Evolutionary conservation across 805 yeast species (phyloP), one percentile per base, ranked within the genome.

Genomic region (Myxozyma geophila): DNA sequence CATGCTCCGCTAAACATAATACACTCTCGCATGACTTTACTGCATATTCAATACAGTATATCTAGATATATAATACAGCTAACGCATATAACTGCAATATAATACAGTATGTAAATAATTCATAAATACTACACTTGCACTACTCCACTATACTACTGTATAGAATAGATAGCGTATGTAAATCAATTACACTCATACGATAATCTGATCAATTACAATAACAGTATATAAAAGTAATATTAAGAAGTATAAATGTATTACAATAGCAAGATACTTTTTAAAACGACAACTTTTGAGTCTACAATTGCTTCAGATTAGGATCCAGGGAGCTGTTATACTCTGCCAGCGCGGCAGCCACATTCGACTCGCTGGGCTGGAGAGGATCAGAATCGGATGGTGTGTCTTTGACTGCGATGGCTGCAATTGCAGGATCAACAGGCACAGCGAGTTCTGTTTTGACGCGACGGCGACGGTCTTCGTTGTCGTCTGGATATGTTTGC

Each of bases 311-410:
- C 5, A 28, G 28, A 28, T 46, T 43, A 2, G 47, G 50, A 9
- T 46, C 35, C 6, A 23, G 33, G 17, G 35, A 17, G 48, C 19
- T 53, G 23, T 53, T 53, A 17, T 41, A 53, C 39, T 53, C 57
- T 3, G 57, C 15, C 19, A 53, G 23, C 5, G 59, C 59, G 19
- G 43, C 53, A 13, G 50, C 52, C 17, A 46, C 58, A 41, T 59
- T 59, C 33, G 62, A 59, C 17, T 59, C 62, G 13, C 57, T 51
- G n/a, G 62, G 62, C 40, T 59, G 62, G 43, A 59, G 36, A 19
- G 41, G 39, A 9, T 28, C 46, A 5, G 59, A 37, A 1, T 43
- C 51, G 6, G 21, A n/a, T 6, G 19, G 2, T 2, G 28, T 28
- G 28, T 28, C 28, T 5, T 28, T 28, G 28, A 28, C 53, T 48